These are phyloP conservation scores for Orbilia brochopaga DNA, from an alignment of 2,329 filamentous ascomycete genomes.

Conservation along the genomic window DNA sequence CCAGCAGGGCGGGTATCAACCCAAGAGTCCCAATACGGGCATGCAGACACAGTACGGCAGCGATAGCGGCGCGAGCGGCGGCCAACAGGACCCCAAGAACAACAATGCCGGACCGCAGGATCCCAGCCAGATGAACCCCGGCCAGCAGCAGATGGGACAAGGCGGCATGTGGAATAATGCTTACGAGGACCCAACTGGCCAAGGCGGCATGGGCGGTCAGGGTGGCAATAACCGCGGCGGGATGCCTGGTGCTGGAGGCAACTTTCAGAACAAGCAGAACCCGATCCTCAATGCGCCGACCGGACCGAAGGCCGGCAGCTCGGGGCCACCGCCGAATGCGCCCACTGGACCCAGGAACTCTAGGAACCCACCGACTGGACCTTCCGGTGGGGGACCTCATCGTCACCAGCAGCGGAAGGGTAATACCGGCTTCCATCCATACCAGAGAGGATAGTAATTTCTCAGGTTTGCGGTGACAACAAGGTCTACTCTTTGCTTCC, in stretches of 20 bases:
- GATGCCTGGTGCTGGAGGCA: conserved; percentile 57
- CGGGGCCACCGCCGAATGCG: conserved; percentile 74
- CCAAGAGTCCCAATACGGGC: conserved; percentile 59
- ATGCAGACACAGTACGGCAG: conserved; percentile 56
- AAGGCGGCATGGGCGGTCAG: conserved; percentile 28
- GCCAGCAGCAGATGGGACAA: conserved; percentile 51
- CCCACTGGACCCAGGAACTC: conserved; percentile 92
- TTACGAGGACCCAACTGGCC: conserved; percentile 43
- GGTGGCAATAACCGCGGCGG: conserved; percentile 34
- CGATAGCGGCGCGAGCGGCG: conserved; percentile 55
- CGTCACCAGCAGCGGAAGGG: conserved; percentile 12
- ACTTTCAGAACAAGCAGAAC: conserved; percentile 57
- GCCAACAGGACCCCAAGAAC: conserved; percentile 52
- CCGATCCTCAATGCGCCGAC: conserved; percentile 56
- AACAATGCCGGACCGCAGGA: conserved; percentile 27
- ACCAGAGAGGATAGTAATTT: conserved; percentile 29
- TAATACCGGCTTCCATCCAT: conserved; percentile 43
- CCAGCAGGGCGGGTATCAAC: conserved; percentile 57
- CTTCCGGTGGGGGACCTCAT: conserved; percentile 14
- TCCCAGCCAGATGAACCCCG: conserved; percentile 49
- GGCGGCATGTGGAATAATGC: conserved; percentile 52
- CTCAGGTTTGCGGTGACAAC: neutral
- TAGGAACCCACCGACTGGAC: conserved; percentile 60
- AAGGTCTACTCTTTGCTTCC: too few species aligned
- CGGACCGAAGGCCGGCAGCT: conserved; percentile 60